phyloP scores from a whole-genome alignment of 2,329 filamentous ascomycete genomes.

The Chaetothyriales sp. region DNA sequence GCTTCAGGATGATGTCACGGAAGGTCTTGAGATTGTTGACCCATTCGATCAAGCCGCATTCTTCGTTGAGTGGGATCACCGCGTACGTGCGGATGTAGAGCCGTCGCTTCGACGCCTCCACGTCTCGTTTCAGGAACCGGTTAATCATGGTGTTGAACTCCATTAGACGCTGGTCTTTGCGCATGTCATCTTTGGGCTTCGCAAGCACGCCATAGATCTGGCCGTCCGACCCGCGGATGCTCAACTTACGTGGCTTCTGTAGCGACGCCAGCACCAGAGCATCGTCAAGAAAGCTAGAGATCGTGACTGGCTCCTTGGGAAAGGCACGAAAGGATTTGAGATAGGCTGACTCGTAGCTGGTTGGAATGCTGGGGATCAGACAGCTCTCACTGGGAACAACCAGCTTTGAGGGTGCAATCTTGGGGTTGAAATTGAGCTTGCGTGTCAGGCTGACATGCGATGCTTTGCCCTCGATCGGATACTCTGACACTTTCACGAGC shows the following conservation, averaged over 20 bases:
- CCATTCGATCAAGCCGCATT: conserved; percentile 97
- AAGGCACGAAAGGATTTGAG: conserved; percentile 68
- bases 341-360: conserved; percentile 52
- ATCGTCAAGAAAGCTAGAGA: conserved; percentile 65
- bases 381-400: conserved; percentile 81
- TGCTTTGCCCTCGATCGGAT: conserved; percentile 56
- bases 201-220: conserved; percentile 78
- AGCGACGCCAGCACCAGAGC: conserved; percentile 81
- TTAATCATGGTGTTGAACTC: conserved; percentile 99
- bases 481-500: conserved; percentile 64
- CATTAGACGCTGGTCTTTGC: conserved; percentile 96
- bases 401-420: conserved; percentile 62
- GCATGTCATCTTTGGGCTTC: conserved; percentile 94
- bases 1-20: conserved; percentile 69
- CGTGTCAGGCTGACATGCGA: conserved; percentile 59
- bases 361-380: conserved; percentile 65
- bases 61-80: conserved; percentile 90
- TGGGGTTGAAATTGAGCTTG: conserved; percentile 72
- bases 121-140: conserved; percentile 75
- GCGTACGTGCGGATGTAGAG: conserved; percentile 95
- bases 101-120: conserved; percentile 75
- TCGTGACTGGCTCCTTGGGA: conserved; percentile 69
- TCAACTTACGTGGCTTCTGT: conserved; percentile 81
- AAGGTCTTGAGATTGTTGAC: conserved; percentile 90
- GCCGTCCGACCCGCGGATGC: conserved; percentile 75